phyloP scores from a whole-genome alignment of 306 rosid species.

The Urtica urens region DNA sequence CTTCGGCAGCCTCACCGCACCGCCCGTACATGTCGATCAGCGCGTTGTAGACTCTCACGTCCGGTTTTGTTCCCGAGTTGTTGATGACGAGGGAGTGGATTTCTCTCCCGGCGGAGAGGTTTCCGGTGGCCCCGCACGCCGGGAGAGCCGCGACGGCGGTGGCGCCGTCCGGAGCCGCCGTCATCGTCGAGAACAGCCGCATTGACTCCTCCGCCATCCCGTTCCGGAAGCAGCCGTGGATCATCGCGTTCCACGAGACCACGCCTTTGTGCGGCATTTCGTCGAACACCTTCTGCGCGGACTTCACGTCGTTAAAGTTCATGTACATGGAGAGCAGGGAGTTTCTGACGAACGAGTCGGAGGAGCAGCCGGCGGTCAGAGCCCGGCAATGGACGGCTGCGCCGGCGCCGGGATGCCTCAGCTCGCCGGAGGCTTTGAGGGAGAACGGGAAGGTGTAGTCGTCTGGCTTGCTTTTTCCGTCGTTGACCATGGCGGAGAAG shows the following conservation, averaged over 20 bases:
- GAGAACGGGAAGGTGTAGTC: slow-evolving; percentile 51
- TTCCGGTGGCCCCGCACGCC: slow-evolving; percentile 51
- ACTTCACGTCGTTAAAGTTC: slow-evolving; percentile 44
- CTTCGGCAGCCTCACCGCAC: slow-evolving; percentile 62
- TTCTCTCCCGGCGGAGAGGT: slow-evolving; percentile 39
- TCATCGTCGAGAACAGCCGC: no score
- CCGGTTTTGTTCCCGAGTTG: slow-evolving; percentile 44
- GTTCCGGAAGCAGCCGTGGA: slow-evolving; percentile 56
- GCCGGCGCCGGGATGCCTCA: slow-evolving; percentile 36
- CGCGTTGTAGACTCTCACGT: slow-evolving; percentile 43
- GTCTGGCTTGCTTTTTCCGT: slow-evolving; percentile 37
- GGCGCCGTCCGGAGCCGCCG: no score
- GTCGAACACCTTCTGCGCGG: slow-evolving; percentile 41
- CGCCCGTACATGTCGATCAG: slow-evolving; percentile 72
- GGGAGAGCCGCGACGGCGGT: slow-evolving; percentile 72
- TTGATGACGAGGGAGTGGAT: slow-evolving; percentile 41
- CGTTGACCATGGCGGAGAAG: slow-evolving; percentile 43
- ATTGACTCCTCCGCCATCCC: slow-evolving; percentile 52
- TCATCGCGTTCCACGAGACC: slow-evolving; percentile 82
- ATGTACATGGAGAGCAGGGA: slow-evolving; percentile 76
- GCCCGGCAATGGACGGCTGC: slow-evolving; percentile 52
- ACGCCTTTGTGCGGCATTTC: slow-evolving; percentile 45
- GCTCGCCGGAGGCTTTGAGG: slow-evolving; percentile 63
- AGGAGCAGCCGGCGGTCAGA: slow-evolving; percentile 33
- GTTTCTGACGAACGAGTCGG: slow-evolving; percentile 50